Evolutionary conservation across 2,329 filamentous ascomycete genomes (phyloP), one percentile per base, ranked within the genome.

Genomic region (Mariannaea sp.): DNA sequence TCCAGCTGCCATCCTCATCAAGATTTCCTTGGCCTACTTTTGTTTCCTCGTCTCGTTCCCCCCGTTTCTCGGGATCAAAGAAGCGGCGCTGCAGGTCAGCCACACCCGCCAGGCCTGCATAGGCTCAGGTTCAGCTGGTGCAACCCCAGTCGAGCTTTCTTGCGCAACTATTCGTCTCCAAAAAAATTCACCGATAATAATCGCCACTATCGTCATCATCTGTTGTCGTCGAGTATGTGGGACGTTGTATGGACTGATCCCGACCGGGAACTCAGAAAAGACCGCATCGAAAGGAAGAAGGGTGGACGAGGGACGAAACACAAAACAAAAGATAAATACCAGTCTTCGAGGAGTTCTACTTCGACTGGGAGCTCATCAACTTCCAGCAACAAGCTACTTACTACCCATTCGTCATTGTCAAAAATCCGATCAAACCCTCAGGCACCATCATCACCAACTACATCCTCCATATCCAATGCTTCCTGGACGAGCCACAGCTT

Each of bases 201-300:
- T 24, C 22, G 22, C 22, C 22, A 24, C 8, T 24, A n/a, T n/a
- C n/a, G n/a, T n/a, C n/a, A n/a, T 14, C 33, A 38, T 3, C 12
- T 14, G 44, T 49, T 38, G 12, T 19, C 48, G 41, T 36, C 5
- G 14, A 63, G 42, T 14, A 63, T 63, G 60, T 63, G 60, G 60
- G 58, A 63, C 12, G 58, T 57, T 26, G 56, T 43, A 14, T 63
- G 60, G 60, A 56, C 41, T 8, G 19, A 54, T 33, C 44, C 55
- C 49, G 10, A 45, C 17, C 51, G 52, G 38, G 60, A 63, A 32
- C 55, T 60, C 0, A 53, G 53, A 24, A 59, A 53, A 35, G 60
- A 63, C n/a, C 58, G 55, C 22, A 58, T 53, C 3, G 58, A 63
- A 17, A 59, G 46, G 5, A 63, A 59, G 35, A 39, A 12, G 8